These are phyloP conservation scores for Plasmodium knowlesi DNA, from an alignment of 169 alveolate species.

Conservation along the genomic window DNA sequence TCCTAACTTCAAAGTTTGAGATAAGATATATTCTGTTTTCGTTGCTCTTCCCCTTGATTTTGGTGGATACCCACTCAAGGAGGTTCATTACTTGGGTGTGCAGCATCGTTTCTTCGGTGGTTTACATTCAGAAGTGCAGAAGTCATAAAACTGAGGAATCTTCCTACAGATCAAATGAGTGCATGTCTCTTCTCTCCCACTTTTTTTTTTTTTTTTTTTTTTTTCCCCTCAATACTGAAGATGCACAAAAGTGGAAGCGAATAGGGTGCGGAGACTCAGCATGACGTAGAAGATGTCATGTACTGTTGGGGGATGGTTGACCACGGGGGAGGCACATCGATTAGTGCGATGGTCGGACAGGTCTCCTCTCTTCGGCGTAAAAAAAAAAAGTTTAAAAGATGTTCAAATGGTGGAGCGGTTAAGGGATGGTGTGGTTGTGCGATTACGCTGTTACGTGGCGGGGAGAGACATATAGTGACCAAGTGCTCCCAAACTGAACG, in stretches of 20 bases:
- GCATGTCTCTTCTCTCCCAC: background rate
- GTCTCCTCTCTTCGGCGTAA: background rate
- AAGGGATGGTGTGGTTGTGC: background rate
- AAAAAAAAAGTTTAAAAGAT: background rate
- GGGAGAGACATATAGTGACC: background rate
- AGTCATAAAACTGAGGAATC: background rate
- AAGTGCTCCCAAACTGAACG: background rate
- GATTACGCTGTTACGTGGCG: background rate
- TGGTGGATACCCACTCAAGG: constrained; percentile 34
- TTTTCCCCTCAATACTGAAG: background rate
- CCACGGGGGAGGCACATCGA: background rate
- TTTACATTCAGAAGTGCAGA: background rate
- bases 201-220: too few species aligned
- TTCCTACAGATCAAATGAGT: background rate
- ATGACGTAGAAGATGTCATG: background rate
- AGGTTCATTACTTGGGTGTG: background rate
- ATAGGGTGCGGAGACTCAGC: background rate
- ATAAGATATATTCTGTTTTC: constrained; percentile 48
- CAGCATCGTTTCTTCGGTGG: background rate
- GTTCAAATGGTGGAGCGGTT: background rate
- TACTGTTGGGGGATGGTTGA: background rate
- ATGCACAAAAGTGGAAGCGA: background rate
- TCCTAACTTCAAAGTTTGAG: constrained; percentile 45
- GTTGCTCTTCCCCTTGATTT: constrained; percentile 23
- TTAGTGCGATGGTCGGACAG: background rate